phyloP scores from a whole-genome alignment of 805 yeast species.

The Wickerhamomyces hampshirensis region DNA sequence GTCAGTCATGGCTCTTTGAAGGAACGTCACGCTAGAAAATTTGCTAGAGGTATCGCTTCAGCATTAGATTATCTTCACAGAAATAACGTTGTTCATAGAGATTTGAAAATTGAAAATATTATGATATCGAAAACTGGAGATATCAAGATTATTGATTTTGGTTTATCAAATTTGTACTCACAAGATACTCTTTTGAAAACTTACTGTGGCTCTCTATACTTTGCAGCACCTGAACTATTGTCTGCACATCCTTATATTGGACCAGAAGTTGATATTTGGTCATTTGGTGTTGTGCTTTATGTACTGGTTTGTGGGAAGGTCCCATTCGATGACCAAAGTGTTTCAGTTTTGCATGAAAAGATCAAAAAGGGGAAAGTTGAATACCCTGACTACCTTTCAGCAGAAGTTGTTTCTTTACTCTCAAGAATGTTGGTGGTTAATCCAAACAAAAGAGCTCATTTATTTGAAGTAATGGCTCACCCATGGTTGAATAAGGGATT shows the following conservation, averaged over 20 bases:
- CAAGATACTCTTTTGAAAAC: slow-evolving; percentile 73
- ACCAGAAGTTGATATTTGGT: slow-evolving; percentile 98
- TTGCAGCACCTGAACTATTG: slow-evolving; percentile 96
- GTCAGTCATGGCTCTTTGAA: slow-evolving; percentile 93
- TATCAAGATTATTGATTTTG: slow-evolving; percentile 93
- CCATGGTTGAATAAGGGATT: slow-evolving; percentile 95
- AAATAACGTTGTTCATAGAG: slow-evolving; percentile 95
- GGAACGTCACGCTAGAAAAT: slow-evolving; percentile 90
- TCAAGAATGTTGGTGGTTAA: slow-evolving; percentile 91
- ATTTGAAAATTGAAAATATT: slow-evolving; percentile 91
- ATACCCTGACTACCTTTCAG: slow-evolving; percentile 77
- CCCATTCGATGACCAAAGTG: slow-evolving; percentile 95
- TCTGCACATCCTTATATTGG: slow-evolving; percentile 92
- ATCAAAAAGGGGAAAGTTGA: slow-evolving; percentile 90
- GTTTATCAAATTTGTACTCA: slow-evolving; percentile 82
- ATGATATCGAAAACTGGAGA: slow-evolving; percentile 93
- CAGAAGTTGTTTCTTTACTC: slow-evolving; percentile 74
- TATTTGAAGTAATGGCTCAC: slow-evolving; percentile 75
- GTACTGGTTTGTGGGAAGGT: slow-evolving; percentile 97
- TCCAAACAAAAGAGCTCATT: slow-evolving; percentile 72
- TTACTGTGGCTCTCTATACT: slow-evolving; percentile 94
- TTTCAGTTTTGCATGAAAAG: slow-evolving; percentile 86
- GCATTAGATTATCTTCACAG: slow-evolving; percentile 92
- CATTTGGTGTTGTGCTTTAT: slow-evolving; percentile 91
- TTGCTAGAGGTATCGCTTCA: slow-evolving; percentile 90